Conservation (phyloP, 768 basidiomycete species). For the Hemileccinum impolitum region DNA sequence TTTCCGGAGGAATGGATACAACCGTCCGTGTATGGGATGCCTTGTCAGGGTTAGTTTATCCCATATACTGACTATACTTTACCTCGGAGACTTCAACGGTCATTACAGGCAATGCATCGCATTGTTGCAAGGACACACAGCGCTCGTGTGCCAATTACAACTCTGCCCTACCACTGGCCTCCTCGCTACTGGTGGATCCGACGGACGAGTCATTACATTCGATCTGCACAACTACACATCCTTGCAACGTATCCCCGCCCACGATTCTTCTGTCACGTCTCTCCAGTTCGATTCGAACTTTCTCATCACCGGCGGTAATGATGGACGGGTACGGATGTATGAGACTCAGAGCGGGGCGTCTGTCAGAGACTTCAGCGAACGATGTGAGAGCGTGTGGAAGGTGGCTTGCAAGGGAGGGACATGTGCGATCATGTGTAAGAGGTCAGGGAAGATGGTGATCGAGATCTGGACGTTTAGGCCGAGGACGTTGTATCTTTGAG, state of each 20-base stretch:
- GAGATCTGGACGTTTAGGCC: conserved; percentile 81
- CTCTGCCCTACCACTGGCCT: conserved; percentile 52
- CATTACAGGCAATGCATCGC: conserved; percentile 68
- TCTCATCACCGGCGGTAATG: conserved; percentile 82
- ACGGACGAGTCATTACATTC: conserved; percentile 81
- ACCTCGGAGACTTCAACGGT: neutral
- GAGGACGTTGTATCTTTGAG: conserved; percentile 17
- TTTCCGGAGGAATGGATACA: conserved; percentile 90
- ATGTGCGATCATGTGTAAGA: conserved; percentile 78
- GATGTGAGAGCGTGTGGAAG: conserved; percentile 85
- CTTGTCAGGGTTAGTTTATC: conserved; percentile 63
- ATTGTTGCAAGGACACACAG: conserved; percentile 86
- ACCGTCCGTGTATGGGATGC: conserved; percentile 91
- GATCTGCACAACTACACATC: conserved; percentile 44
- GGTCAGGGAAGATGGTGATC: conserved; percentile 77
- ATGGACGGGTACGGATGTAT: conserved; percentile 77
- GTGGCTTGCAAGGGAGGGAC: conserved; percentile 69
- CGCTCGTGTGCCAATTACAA: conserved; percentile 89
- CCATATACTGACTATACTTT: neutral
- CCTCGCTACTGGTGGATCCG: conserved; percentile 83
- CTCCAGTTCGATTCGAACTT: conserved; percentile 84
- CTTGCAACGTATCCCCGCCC: conserved; percentile 74
- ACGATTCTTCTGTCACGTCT: conserved; percentile 83
- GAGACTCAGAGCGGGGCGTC: conserved; percentile 59
- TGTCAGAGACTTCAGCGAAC: conserved; percentile 75